phyloP scores from a whole-genome alignment of 2,329 filamentous ascomycete species.

The Acarospora socialis region DNA sequence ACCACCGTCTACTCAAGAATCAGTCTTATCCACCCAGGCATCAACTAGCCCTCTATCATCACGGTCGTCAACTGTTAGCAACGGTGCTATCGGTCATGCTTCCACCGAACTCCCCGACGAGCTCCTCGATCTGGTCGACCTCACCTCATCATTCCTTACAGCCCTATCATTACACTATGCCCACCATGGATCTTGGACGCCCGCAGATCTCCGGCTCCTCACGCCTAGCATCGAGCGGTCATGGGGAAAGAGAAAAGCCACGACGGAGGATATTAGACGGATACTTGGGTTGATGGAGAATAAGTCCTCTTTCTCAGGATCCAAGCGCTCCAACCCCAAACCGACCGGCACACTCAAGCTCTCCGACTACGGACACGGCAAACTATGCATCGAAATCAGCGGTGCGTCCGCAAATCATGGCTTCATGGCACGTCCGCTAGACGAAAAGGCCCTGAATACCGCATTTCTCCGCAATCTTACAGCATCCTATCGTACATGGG shows the following conservation, averaged over 20 bases:
- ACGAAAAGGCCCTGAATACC: slow-evolving; percentile 39
- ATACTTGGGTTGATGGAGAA: slow-evolving; percentile 48
- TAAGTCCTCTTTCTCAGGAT: not conserved
- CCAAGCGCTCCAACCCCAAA: slow-evolving; percentile 7
- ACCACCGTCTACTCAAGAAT: slow-evolving; percentile 3
- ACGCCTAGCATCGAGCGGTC: slow-evolving; percentile 49
- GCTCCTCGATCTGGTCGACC: slow-evolving; percentile 44
- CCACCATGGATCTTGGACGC: slow-evolving; percentile 49
- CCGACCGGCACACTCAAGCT: slow-evolving; percentile 23
- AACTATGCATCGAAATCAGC: slow-evolving; percentile 44
- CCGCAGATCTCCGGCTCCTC: slow-evolving; percentile 49
- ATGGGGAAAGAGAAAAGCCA: slow-evolving; percentile 59
- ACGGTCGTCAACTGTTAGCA: slow-evolving; percentile 1
- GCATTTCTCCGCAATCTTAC: slow-evolving; percentile 43
- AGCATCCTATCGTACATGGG: slow-evolving; percentile 24
- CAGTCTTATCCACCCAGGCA: slow-evolving; percentile 7
- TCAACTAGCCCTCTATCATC: slow-evolving; percentile 9
- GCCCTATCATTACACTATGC: slow-evolving; percentile 54
- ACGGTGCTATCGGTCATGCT: slow-evolving; percentile 5
- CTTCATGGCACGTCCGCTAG: slow-evolving; percentile 24
- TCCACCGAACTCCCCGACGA: slow-evolving; percentile 34
- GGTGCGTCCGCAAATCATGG: slow-evolving; percentile 8
- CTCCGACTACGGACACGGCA: slow-evolving; percentile 39
- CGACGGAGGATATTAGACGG: slow-evolving; percentile 49
- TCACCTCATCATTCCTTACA: slow-evolving; percentile 55